These are phyloP conservation scores for Scedosporium dehoogii DNA, from an alignment of 2,329 filamentous ascomycete species.

Conservation along the genomic window DNA sequence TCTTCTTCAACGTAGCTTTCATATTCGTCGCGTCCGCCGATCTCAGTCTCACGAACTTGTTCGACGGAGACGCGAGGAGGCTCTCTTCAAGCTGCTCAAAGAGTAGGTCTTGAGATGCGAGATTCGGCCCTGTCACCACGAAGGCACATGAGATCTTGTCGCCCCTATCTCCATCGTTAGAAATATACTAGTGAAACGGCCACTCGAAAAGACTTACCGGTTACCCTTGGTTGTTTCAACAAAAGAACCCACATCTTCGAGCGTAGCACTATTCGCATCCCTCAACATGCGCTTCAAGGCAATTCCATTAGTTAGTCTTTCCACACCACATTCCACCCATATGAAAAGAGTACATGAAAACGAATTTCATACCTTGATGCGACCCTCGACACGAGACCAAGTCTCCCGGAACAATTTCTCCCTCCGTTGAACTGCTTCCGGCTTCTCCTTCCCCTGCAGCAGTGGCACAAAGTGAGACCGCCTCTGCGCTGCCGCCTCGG, in stretches of 20 bases:
- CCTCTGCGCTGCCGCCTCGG: slow-evolving; percentile 3
- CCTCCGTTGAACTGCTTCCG: slow-evolving; percentile 39
- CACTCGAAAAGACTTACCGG: slow-evolving; percentile 16
- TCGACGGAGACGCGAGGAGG: slow-evolving; percentile 35
- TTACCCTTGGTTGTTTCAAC: slow-evolving; percentile 28
- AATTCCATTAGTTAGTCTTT: background rate
- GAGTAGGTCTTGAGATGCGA: slow-evolving; percentile 64
- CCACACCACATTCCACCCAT: slow-evolving; percentile 5
- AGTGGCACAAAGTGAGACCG: slow-evolving; percentile 37
- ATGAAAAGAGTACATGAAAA: slow-evolving; percentile 22
- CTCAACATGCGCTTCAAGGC: slow-evolving; percentile 40
- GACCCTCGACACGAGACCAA: slow-evolving; percentile 55
- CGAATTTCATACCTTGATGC: slow-evolving; percentile 38
- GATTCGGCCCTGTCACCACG: slow-evolving; percentile 68
- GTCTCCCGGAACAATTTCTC: slow-evolving; percentile 49
- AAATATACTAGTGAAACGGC: background rate
- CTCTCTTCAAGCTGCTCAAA: slow-evolving; percentile 58
- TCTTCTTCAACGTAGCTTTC: slow-evolving; percentile 61
- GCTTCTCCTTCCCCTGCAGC: slow-evolving; percentile 42
- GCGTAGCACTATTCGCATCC: slow-evolving; percentile 50
- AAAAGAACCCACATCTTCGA: slow-evolving; percentile 49
- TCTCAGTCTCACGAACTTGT: slow-evolving; percentile 55
- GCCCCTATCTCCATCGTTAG: slow-evolving; percentile 15
- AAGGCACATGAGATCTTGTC: slow-evolving; percentile 58
- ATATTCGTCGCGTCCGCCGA: slow-evolving; percentile 65